These are phyloP conservation scores for Saccharomyces pastorianus DNA, from an alignment of 1,139 yeast genomes.

Conservation along the genomic window DNA sequence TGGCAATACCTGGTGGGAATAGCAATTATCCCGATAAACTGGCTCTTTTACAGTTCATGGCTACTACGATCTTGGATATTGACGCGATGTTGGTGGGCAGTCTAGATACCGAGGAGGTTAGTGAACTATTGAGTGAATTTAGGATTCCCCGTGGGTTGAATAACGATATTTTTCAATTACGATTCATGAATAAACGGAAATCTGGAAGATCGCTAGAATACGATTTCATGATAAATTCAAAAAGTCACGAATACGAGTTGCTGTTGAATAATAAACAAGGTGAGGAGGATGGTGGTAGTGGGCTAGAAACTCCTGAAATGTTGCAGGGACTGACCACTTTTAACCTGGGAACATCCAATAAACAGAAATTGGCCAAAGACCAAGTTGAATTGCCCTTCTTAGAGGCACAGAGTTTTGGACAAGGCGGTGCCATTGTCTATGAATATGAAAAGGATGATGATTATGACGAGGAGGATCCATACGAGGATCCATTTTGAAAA, in stretches of 20 bases:
- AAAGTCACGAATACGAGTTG: slow-evolving; percentile 40
- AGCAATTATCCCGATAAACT: slow-evolving; percentile 44
- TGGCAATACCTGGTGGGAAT: slow-evolving; percentile 17
- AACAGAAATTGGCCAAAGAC: slow-evolving; percentile 70
- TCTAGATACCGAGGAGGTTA: slow-evolving; percentile 45
- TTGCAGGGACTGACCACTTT: slow-evolving; percentile 77
- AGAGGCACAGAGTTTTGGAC: slow-evolving; percentile 75
- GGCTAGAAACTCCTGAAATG: slow-evolving; percentile 39
- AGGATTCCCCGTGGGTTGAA: slow-evolving; percentile 49
- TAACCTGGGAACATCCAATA: slow-evolving; percentile 65
- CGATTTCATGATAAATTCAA: slow-evolving; percentile 45
- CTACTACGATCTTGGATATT: slow-evolving; percentile 62
- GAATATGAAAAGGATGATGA: slow-evolving; percentile 81
- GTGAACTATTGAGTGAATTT: slow-evolving; percentile 36
- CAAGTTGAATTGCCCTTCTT: slow-evolving; percentile 82
- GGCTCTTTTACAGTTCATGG: slow-evolving; percentile 52
- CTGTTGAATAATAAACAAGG: slow-evolving; percentile 27
- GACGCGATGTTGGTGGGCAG: slow-evolving; percentile 35
- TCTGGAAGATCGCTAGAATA: slow-evolving; percentile 72
- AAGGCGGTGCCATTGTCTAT: slow-evolving; percentile 88
- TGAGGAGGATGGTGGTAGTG: slow-evolving; percentile 19
- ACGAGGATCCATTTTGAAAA: slow-evolving; percentile 72
- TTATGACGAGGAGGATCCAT: slow-evolving; percentile 95
- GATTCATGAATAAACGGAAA: slow-evolving; percentile 62
- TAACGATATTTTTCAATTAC: slow-evolving; percentile 38